phyloP scores from a whole-genome alignment of 208 protist species.

The Trypanosoma vivax region DNA sequence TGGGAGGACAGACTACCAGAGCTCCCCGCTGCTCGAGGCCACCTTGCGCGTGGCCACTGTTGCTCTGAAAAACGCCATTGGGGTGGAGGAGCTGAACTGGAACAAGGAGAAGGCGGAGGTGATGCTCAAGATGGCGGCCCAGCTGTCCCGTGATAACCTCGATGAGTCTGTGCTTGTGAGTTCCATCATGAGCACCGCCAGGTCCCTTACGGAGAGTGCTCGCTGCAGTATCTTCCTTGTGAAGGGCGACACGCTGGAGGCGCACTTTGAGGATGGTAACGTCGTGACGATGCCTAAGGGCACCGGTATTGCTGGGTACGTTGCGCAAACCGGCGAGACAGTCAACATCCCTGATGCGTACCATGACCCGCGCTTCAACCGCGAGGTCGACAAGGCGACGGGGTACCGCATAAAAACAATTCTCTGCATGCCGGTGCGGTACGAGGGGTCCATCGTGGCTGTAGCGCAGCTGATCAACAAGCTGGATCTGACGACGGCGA shows the following conservation, averaged over 20 bases:
- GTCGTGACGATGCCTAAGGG: conserved; percentile 39
- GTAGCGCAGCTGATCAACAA: conserved; percentile 80
- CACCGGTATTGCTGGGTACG: conserved; percentile 65
- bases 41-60: conserved; percentile 28
- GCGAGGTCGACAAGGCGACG: conserved; percentile 52
- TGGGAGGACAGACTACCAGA: conserved; percentile 5
- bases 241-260: conserved; percentile 40
- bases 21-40: background rate
- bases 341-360: conserved; percentile 73
- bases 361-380: conserved; percentile 63
- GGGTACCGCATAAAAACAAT: conserved; percentile 68
- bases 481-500: conserved; percentile 49
- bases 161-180: conserved; percentile 63
- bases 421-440: conserved; percentile 63
- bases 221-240: conserved; percentile 71
- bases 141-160: conserved; percentile 69
- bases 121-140: conserved; percentile 79
- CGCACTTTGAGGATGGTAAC: conserved; percentile 71
- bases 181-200: conserved; percentile 76
- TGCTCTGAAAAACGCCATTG: conserved; percentile 21
- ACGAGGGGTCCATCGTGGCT: conserved; percentile 61
- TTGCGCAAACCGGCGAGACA: conserved; percentile 40
- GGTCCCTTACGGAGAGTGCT: conserved; percentile 60
- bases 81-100: conserved; percentile 15
- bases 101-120: conserved; percentile 61